A percentile compares a stretch with the other conserved stretches of the same genome.
Conservation (phyloP, 345 rosid species). For the Carallia brachiata region DNA sequence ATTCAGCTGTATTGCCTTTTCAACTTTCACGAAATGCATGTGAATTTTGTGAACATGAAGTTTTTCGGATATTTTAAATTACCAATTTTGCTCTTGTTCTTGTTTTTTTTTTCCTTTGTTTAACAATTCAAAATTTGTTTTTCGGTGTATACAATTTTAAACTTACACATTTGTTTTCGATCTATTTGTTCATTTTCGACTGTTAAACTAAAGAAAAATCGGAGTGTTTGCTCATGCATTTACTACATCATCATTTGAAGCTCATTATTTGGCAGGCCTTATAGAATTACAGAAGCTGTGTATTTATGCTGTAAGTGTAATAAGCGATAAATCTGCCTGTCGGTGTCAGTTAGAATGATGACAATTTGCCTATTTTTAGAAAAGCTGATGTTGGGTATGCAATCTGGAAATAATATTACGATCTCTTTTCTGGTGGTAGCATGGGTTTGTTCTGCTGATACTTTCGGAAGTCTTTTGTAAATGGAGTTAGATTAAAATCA, state of each 20-base stretch:
- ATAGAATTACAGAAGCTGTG: constrained; percentile 5
- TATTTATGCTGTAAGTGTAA: constrained; percentile 21
- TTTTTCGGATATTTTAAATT: background rate
- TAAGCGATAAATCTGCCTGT: constrained; percentile 3
- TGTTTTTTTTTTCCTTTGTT: too few relatives aligned
- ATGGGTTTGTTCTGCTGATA: constrained; percentile 24
- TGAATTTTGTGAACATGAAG: background rate
- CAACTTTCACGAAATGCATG: too few relatives aligned
- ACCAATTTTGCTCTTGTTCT: too few relatives aligned
- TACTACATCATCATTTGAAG: constrained; percentile 9
- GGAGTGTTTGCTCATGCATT: background rate
- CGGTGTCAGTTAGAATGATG: constrained; percentile 20
- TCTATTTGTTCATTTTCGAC: constrained; percentile 13
- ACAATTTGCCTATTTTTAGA: constrained; percentile 20
- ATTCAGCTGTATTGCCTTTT: constrained; percentile 15
- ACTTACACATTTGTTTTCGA: too few relatives aligned
- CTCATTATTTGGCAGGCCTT: background rate
- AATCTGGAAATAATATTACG: constrained; percentile 40
- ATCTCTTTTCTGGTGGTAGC: constrained; percentile 38
- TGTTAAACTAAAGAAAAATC: constrained; percentile 13
- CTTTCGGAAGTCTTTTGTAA: constrained; percentile 22
- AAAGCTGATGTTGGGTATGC: constrained; percentile 28
- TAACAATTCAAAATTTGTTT: too few relatives aligned
- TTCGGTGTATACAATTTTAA: too few relatives aligned
- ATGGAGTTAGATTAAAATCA: constrained; percentile 32